These are phyloP conservation scores for Casuarina cunninghamiana DNA, from an alignment of 306 rosid species.

Conservation along the genomic window DNA sequence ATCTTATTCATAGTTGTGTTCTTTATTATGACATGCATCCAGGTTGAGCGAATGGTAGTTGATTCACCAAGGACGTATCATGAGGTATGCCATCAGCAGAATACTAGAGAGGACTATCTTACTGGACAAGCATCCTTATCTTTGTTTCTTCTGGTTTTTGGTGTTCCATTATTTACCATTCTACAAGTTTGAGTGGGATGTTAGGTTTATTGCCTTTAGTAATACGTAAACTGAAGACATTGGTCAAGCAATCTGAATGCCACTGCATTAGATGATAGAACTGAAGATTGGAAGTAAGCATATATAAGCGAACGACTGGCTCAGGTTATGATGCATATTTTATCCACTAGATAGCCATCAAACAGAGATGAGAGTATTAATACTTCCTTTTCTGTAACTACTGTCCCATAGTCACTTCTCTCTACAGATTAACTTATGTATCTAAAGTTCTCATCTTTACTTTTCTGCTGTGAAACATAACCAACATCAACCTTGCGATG, in stretches of 20 bases:
- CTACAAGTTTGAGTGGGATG: constrained; percentile 7
- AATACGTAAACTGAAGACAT: background rate
- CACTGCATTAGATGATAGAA: background rate
- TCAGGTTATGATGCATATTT: background rate
- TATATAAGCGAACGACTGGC: background rate
- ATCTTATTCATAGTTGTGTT: constrained; percentile 31
- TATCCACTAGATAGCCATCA: background rate
- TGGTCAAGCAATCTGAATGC: background rate
- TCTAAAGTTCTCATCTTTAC: constrained; percentile 4
- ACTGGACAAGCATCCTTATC: constrained; percentile 14
- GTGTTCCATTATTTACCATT: constrained; percentile 6
- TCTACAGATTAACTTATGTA: constrained; percentile 21
- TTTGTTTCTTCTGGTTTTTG: constrained; percentile 18
- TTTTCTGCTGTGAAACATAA: constrained; percentile 15
- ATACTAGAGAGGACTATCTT: constrained; percentile 14
- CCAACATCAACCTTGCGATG: constrained; percentile 18
- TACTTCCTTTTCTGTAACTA: constrained; percentile 11
- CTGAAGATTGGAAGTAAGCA: background rate
- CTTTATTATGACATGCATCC: constrained; percentile 33
- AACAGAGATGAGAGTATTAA: background rate
- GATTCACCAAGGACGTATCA: constrained; percentile 94
- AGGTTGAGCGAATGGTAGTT: constrained; percentile 91
- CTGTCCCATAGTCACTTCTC: constrained; percentile 9
- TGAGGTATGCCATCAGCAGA: constrained; percentile 58
- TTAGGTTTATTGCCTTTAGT: constrained; percentile 1